Evolutionary conservation across 164 flowering plant species (phyloP).

Genomic region (Vitis labrusca): DNA sequence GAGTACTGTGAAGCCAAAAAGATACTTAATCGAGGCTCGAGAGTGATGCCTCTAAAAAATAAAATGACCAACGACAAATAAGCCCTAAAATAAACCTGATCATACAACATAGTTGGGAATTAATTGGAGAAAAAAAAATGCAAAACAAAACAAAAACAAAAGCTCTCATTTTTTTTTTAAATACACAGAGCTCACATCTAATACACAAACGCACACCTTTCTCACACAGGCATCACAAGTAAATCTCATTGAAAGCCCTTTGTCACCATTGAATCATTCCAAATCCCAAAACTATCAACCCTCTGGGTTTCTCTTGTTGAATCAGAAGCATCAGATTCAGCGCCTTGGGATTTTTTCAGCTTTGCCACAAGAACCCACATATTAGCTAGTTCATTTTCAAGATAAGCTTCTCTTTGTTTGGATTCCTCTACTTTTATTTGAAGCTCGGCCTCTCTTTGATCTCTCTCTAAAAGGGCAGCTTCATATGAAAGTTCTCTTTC

Average conservation of each 20-base stretch:
- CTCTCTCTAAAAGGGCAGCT: constrained; percentile 70
- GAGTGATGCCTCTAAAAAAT: too few species aligned
- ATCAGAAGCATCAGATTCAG: constrained; percentile 35
- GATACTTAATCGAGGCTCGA: too few species aligned
- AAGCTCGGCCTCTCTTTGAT: constrained; percentile 74
- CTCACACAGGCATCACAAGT: neutral
- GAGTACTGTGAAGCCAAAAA: too few species aligned
- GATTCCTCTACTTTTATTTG: constrained; percentile 84
- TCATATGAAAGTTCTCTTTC: constrained; percentile 83
- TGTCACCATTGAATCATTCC: constrained; percentile 21
- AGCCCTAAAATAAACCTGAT: too few species aligned
- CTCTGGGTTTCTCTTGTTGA: constrained; percentile 25
- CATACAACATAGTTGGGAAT: too few species aligned
- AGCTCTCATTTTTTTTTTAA: constrained; percentile 3
- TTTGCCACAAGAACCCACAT: constrained; percentile 99
- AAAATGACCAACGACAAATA: too few species aligned
- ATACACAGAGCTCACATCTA: constrained; percentile 1
- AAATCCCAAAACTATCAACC: constrained; percentile 32
- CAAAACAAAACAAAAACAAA: neutral
- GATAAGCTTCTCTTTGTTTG: constrained; percentile 92
- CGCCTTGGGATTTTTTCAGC: constrained; percentile 68
- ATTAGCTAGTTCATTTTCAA: constrained; percentile 95
- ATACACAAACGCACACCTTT: neutral
- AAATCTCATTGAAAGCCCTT: constrained; percentile 15
- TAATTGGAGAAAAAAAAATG: too few species aligned